Base-by-base conservation (phyloP, 2,329 filamentous ascomycete species). In the Blastomyces parvus region DNA sequence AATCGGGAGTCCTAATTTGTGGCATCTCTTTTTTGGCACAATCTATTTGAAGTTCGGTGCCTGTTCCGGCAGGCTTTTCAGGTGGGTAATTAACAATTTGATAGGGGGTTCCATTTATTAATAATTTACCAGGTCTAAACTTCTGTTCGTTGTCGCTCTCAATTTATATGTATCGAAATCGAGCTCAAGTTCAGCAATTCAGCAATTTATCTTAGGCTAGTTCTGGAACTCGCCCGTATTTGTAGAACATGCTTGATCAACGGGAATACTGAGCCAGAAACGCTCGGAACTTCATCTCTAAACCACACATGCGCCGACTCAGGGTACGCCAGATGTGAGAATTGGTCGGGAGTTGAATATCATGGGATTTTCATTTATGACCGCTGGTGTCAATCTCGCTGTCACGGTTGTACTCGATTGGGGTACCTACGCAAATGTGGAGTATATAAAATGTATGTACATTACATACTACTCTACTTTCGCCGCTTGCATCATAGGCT, bases 401-500 rank as follows among this genome's bases (percentile, higher is more conserved):
- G 56, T 44, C 56, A 59, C 56, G 19, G 56, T 59, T 44, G 36
- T 25, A 42, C n/a, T 59, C 33, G 56, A 59, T 19, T 14, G 14
- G 17, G 52, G 27, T 11, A 30, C 2, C 27, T 30, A 17, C 11
- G 42, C 7, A 11, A 42, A 42, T 40, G 38, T 42, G 38, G 36
- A 59, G 36, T 40, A 59, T 6, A 25, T 11, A 13, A 42, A 33
- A 19, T 30, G 22, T 27, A 58, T 27, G 42, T 44, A 44, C 14
- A n/a, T n/a, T n/a, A n/a, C n/a, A n/a, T n/a, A n/a, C 17, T 19
- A 5, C 42, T 1, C 8, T 44, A 17, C 42, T 38, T 17, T 44
- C 56, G 56, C 56, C 56, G 36, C 56, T 44, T 42, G 33, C 56
- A 58, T 58, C 56, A 58, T 58, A 8, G 13, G 52, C 8, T 38